These are phyloP conservation scores for Triticum turgidum DNA, from an alignment of 176 grass and related monocot genomes.

Conservation along the genomic window DNA sequence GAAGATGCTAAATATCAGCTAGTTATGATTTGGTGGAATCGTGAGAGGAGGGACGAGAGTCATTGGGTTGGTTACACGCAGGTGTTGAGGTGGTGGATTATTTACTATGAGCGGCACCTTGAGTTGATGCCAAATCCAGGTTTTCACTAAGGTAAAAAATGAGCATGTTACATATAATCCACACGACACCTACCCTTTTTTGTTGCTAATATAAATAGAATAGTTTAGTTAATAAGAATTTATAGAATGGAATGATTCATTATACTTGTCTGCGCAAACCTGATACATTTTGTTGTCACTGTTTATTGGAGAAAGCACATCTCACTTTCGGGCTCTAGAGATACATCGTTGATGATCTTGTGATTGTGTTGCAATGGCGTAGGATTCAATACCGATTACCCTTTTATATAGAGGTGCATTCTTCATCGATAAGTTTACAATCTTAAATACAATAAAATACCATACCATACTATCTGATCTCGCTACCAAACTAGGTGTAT, in stretches of 20 bases:
- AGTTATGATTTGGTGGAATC: not conserved
- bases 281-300: not conserved
- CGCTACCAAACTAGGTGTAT: too few relatives aligned
- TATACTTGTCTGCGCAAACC: not conserved
- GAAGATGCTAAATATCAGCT: not conserved
- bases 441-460: too few relatives aligned
- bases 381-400: too few relatives aligned
- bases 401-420: too few relatives aligned
- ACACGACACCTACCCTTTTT: not conserved
- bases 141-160: not conserved
- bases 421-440: too few relatives aligned
- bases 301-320: not conserved
- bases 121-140: not conserved
- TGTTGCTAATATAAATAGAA: not conserved
- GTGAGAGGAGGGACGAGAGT: not conserved
- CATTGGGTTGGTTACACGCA: not conserved
- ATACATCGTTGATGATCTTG: too few relatives aligned
- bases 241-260: not conserved
- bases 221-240: not conserved
- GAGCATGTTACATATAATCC: not conserved
- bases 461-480: too few relatives aligned
- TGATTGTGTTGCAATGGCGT: too few relatives aligned
- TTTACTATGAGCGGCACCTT: not conserved
- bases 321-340: too few relatives aligned
- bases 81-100: not conserved